Evolutionary conservation across 2,329 filamentous ascomycete species (phyloP), one percentile per base, ranked within the genome.

Genomic region (Mycosphaerella sp.): DNA sequence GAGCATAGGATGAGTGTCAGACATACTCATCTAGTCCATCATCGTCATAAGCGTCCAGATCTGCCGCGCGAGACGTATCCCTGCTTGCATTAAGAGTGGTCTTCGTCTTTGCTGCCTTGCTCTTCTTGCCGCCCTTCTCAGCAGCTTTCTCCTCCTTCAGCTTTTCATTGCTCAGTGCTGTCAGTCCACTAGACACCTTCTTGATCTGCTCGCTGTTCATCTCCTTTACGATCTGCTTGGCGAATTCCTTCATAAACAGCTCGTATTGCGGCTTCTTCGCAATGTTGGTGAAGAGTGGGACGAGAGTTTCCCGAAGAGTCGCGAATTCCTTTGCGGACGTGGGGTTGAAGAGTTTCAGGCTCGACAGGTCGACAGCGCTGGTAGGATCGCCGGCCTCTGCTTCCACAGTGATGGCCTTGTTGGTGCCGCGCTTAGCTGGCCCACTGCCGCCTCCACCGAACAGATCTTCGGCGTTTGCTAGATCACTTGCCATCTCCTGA

Each of bases 61-160:
- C 92, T 12, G 83, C 79, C 47, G 74, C 74, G 59, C 65, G 70
- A 65, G 71, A 73, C 66, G 79, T 70, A 74, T 78, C 74, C 68
- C 85, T 75, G 67, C 73, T 75, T 55, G 87, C 83, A 52, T 87
- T 86, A 47, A 97, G 77, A 6, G 83, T 85, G 14, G 87, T 83
- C 83, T 98, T 98, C 39, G 87, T 95, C 83, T 97, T 97, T 58
- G 89, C 87, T 4, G 91, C 91, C 81, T 97, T 97, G 64, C 79
- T 84, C 83, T 97, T 98, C 87, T 97, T 98, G 67, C 86, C 88
- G 51, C 88, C 85, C 79, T 95, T 96, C 62, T 95, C 89, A 3
- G 88, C 83, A 3, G 86, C 84, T 80, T 97, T 96, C 80, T 98
- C 93, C 73, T 96, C 91, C 78, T 90, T 95, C 86, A 97, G 86